Evolutionary conservation across 1,284 basidiomycete genomes (phyloP), one percentile per base, ranked within the genome.

Genomic region (Ganoderma sinense): DNA sequence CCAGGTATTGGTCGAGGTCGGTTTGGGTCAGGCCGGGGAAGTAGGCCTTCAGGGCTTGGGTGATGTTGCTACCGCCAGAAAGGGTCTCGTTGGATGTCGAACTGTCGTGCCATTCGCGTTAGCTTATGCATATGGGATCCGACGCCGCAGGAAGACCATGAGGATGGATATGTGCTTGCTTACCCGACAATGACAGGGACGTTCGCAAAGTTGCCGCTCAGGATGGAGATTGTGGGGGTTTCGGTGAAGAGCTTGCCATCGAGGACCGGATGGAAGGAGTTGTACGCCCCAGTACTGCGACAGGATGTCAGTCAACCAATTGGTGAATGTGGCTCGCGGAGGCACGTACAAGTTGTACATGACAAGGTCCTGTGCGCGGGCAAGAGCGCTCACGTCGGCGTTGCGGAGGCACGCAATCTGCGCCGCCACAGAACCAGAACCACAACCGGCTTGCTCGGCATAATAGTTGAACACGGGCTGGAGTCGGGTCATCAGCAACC

Each of bases 121-220:
- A 56, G 53, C 11, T 64, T 20, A 64, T n/a, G 23, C 6, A 10
- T 2, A 10, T 1, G 36, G 23, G 59, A 18, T 41, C 48, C 48
- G 33, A 14, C 36, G 11, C n/a, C 62, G n/a, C 29, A 11, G 43
- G n/a, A 60, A 58, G 20, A 13, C 4, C n/a, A 58, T 16, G 14
- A 56, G 33, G 23, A 64, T 55, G 45, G 23, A 26, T 2, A 18
- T 10, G 40, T 18, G 77, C 84, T 58, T 18, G 77, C 84, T 58
- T 75, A 89, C 89, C 89, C 89, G 51, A 89, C 84, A 43, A 91
- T 86, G 1, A 90, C 74, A n/a, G 88, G 86, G 4, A 90, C 85
- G 31, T 82, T 78, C 1, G 81, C 77, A 69, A 87, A 88, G 36
- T 82, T 80, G 3, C 86, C 85, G 14, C 77, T 66, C 6, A 82